A percentile compares a stretch with the other conserved stretches of the same genome.
Conservation (phyloP, 345 rosid species). For the Carallia pectinifolia region DNA sequence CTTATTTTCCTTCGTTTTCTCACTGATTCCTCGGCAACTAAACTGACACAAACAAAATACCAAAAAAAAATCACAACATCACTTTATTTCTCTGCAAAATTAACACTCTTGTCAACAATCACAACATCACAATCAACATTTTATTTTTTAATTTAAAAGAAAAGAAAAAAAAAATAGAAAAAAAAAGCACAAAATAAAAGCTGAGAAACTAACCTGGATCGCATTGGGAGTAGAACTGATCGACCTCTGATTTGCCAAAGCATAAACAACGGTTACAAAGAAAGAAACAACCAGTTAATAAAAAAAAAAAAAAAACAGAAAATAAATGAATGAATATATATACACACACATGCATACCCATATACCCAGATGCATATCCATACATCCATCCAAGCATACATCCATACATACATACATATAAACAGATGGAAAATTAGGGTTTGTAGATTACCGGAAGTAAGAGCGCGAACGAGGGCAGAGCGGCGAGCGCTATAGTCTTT, state of each 20-base stretch:
- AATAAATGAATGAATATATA: not conserved
- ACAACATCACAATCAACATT: not conserved
- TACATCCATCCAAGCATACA: too few species aligned
- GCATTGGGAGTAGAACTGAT: conserved; percentile 80
- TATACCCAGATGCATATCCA: not conserved
- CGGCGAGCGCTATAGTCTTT: conserved; percentile 25
- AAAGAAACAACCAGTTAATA: not conserved
- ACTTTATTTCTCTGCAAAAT: not conserved
- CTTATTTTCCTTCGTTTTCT: too few species aligned
- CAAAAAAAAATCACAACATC: not conserved
- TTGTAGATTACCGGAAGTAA: conserved; percentile 54
- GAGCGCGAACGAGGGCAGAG: conserved; percentile 83
- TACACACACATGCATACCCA: conserved; percentile 1
- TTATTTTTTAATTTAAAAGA: too few species aligned
- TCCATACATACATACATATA: too few species aligned
- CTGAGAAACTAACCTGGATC: conserved; percentile 75
- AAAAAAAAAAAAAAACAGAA: conserved; percentile 1
- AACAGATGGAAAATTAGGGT: not conserved
- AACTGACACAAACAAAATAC: too few species aligned
- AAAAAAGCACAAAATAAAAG: conserved; percentile 3
- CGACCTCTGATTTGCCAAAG: conserved; percentile 60
- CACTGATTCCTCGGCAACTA: too few species aligned
- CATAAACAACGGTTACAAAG: not conserved
- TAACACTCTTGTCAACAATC: not conserved
- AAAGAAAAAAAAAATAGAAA: not conserved